These are phyloP conservation scores for Bipolaris bicolor DNA, from an alignment of 2,329 filamentous ascomycete species.

Conservation along the genomic window DNA sequence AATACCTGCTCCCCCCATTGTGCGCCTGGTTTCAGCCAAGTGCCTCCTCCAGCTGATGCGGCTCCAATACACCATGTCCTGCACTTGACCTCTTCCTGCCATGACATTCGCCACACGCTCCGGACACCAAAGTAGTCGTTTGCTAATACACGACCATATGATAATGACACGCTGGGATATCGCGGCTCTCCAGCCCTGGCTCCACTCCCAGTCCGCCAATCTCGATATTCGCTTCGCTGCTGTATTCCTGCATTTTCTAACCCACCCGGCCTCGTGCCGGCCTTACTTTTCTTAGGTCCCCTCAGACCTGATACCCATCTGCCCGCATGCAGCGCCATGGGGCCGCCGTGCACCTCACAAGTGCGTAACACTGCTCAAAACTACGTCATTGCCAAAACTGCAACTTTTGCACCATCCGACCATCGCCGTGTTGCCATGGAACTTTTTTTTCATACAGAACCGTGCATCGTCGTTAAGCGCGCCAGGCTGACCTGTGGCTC, in stretches of 20 bases:
- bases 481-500: constrained; percentile 26
- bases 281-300: constrained; percentile 7
- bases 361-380: not conserved
- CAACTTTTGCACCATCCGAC: not conserved
- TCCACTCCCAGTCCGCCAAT: constrained; percentile 13
- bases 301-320: constrained; percentile 1
- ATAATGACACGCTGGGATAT: constrained; percentile 17
- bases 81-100: constrained; percentile 10
- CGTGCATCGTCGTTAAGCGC: constrained; percentile 3
- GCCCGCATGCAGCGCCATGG: constrained; percentile 5
- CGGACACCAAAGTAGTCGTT: not conserved
- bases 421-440: not conserved
- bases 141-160: constrained; percentile 17
- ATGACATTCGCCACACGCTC: constrained; percentile 12
- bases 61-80: constrained; percentile 30
- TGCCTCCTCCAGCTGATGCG: constrained; percentile 33
- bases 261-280: constrained; percentile 12
- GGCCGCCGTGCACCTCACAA: not conserved
- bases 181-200: constrained; percentile 18
- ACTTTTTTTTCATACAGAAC: not conserved
- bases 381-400: constrained; percentile 4
- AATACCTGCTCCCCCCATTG: not conserved
- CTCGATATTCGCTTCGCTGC: constrained; percentile 1
- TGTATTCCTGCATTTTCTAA: constrained; percentile 13
- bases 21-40: constrained; percentile 8